Evolutionary conservation across 345 rosid species (phyloP).

Genomic region (Turnera subulata): DNA sequence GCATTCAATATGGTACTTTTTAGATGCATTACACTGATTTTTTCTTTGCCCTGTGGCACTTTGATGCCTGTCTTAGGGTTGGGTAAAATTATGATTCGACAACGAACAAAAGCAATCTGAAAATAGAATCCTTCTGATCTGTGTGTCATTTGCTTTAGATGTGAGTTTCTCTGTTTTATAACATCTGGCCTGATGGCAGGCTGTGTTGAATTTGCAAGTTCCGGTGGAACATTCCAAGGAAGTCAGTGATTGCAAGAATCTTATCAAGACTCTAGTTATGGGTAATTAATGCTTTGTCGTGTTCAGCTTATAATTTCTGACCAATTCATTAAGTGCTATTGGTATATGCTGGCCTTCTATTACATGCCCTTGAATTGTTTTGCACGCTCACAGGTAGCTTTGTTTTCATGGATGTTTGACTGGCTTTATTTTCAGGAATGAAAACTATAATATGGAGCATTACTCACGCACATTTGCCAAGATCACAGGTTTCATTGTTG

Average conservation of each 20-base stretch:
- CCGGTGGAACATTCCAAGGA: constrained; percentile 97
- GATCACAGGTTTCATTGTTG: constrained; percentile 63
- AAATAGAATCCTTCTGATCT: no score
- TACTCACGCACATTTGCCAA: constrained; percentile 95
- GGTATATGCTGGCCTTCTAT: no score
- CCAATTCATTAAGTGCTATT: no score
- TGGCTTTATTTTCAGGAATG: constrained; percentile 64
- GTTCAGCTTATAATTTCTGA: constrained; percentile 3
- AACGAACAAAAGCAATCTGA: no score
- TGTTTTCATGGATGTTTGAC: neutral
- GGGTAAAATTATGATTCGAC: no score
- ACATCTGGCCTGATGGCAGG: constrained; percentile 52
- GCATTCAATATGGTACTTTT: no score
- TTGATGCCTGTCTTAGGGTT: no score
- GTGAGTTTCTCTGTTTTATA: no score
- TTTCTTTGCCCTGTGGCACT: no score
- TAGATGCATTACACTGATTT: no score
- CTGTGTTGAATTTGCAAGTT: constrained; percentile 93
- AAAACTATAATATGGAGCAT: constrained; percentile 97
- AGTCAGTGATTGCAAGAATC: constrained; percentile 91
- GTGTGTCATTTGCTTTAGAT: no score
- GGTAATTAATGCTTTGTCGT: constrained; percentile 49
- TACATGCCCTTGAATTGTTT: neutral
- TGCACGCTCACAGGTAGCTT: no score
- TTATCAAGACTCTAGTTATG: constrained; percentile 97